A percentile compares a stretch with the other conserved stretches of the same genome.
phyloP scores from a whole-genome alignment of 352 stramenopile species.

The Phytophthora europaea region DNA sequence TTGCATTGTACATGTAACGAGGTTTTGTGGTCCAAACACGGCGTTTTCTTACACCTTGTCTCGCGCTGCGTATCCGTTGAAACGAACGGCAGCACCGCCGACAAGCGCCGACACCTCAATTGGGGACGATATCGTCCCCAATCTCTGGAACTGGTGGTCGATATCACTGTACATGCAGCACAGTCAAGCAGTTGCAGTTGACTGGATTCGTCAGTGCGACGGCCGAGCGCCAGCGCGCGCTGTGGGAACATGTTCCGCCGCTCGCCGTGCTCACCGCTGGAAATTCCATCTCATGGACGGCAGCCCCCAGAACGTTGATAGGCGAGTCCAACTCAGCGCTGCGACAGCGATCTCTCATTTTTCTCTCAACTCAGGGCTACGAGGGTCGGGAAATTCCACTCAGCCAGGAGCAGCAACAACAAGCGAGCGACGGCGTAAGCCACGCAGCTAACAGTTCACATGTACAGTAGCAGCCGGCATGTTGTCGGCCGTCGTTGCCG shows the following conservation, averaged over 20 bases:
- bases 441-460: background rate
- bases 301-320: background rate
- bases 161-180: background rate
- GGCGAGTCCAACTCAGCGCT: background rate
- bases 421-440: background rate
- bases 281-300: background rate
- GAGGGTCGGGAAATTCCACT: background rate
- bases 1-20: slow-evolving; percentile 48
- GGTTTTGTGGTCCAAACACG: background rate
- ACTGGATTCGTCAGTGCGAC: slow-evolving; percentile 6
- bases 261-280: background rate
- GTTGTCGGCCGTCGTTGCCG: background rate
- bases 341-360: background rate
- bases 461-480: background rate
- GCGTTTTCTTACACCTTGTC: background rate
- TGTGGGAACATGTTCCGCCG: background rate
- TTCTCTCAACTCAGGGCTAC: background rate
- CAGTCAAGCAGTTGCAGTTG: background rate
- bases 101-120: background rate
- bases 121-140: slow-evolving; percentile 4
- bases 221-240: background rate
- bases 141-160: background rate
- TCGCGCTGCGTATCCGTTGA: background rate
- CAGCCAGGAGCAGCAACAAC: background rate
- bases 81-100: background rate